Conservation (phyloP, 345 rosid species). For the Kernera saxatilis region DNA sequence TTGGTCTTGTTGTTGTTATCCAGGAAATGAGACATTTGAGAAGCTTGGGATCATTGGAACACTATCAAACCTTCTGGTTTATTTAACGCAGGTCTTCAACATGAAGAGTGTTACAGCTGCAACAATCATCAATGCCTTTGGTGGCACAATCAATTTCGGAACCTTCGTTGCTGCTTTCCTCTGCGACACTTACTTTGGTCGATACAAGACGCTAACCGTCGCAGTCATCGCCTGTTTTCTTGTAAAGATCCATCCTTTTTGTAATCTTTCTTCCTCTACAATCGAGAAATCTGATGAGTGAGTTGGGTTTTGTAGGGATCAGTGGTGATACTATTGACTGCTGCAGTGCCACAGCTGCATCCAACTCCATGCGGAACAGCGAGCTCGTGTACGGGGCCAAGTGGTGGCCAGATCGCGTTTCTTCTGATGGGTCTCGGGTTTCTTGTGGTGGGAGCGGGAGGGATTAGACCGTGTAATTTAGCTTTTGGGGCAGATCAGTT, state of each 20-base stretch:
- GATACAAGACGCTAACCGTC: slow-evolving; percentile 65
- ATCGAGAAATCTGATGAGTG: not conserved
- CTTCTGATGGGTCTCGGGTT: slow-evolving; percentile 49
- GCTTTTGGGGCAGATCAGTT: slow-evolving; percentile 85
- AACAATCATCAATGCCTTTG: slow-evolving; percentile 60
- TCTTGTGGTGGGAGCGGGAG: slow-evolving; percentile 65
- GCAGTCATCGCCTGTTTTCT: slow-evolving; percentile 58
- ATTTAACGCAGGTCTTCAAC: slow-evolving; percentile 71
- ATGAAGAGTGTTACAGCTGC: slow-evolving; percentile 65
- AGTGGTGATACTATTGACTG: slow-evolving; percentile 48
- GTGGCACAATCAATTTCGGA: slow-evolving; percentile 65
- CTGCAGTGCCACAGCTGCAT: slow-evolving; percentile 53
- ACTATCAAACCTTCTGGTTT: slow-evolving; percentile 66
- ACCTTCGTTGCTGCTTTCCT: slow-evolving; percentile 71
- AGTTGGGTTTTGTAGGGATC: slow-evolving; percentile 42
- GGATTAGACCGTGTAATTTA: slow-evolving; percentile 70
- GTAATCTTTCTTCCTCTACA: not conserved
- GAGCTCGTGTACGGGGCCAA: slow-evolving; percentile 44
- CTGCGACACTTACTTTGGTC: slow-evolving; percentile 74
- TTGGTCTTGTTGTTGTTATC: not conserved
- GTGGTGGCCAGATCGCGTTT: slow-evolving; percentile 54
- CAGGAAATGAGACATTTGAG: slow-evolving; percentile 80
- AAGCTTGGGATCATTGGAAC: slow-evolving; percentile 85
- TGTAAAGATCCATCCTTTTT: slow-evolving; percentile 34
- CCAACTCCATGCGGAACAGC: slow-evolving; percentile 41